Percentiles rank a stretch among this genome's conserved stretches.
Conservation (phyloP, 2,329 filamentous ascomycete genomes). For the Boeremia exigua region DNA sequence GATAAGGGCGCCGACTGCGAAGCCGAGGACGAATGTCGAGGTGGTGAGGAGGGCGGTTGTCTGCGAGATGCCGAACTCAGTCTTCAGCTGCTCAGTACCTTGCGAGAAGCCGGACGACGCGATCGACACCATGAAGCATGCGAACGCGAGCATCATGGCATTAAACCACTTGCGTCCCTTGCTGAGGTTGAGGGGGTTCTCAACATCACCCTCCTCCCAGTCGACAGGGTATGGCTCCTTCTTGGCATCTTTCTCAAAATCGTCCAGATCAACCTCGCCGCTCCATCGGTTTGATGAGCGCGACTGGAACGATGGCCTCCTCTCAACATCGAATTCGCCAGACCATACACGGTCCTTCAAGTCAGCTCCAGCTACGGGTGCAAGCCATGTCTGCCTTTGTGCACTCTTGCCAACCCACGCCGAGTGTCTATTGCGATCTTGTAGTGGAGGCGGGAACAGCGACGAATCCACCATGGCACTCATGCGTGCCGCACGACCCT, state of each 20-base stretch:
- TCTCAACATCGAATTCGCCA: conserved; percentile 27
- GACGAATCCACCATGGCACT: conserved; percentile 24
- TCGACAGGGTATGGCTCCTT: conserved; percentile 5
- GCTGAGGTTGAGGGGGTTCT: conserved; percentile 63
- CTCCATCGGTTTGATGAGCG: conserved; percentile 11
- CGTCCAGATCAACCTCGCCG: not conserved
- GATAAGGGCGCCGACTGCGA: conserved; percentile 36
- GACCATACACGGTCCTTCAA: conserved; percentile 17
- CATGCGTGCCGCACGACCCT: conserved; percentile 27
- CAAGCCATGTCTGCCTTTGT: conserved; percentile 25
- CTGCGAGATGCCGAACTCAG: conserved; percentile 31
- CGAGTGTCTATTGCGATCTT: conserved; percentile 13
- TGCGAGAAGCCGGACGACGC: conserved; percentile 32
- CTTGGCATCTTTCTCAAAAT: not conserved
- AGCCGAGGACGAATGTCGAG: conserved; percentile 37
- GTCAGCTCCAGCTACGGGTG: conserved; percentile 8
- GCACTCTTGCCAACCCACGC: conserved; percentile 18
- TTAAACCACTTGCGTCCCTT: conserved; percentile 49
- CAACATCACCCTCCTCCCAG: conserved; percentile 62
- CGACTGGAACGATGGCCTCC: conserved; percentile 21
- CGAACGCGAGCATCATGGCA: conserved; percentile 35
- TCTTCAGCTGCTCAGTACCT: conserved; percentile 34
- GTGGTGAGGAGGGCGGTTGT: conserved; percentile 33
- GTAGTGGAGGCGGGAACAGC: conserved; percentile 19
- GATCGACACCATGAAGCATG: conserved; percentile 40